A percentile compares a stretch with the other conserved stretches of the same genome.
phyloP scores from a whole-genome alignment of 371 early-diverging fungal genomes.

The Coemansia sp. region DNA sequence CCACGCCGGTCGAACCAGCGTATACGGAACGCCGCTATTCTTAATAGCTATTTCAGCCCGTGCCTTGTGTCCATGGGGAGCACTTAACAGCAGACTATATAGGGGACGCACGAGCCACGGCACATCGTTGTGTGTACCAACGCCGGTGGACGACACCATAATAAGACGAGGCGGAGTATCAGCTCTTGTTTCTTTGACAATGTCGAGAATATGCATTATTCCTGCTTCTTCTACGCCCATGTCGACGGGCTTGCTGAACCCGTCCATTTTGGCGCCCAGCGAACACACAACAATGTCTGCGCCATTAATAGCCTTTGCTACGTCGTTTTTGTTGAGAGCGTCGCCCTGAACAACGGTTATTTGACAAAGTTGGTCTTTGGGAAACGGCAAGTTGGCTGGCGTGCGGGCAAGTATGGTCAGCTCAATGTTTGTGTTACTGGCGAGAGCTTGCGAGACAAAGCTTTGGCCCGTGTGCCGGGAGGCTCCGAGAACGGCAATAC shows the following conservation, averaged over 20 bases:
- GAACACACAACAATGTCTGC: slow-evolving; percentile 29
- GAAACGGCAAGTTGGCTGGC: slow-evolving; percentile 49
- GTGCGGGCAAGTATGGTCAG: slow-evolving; percentile 51
- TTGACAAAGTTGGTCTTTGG: slow-evolving; percentile 46
- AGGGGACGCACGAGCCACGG: slow-evolving; percentile 51
- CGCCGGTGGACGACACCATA: slow-evolving; percentile 54
- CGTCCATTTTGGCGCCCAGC: slow-evolving; percentile 23
- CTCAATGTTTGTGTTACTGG: slow-evolving; percentile 15
- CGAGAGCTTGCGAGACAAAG: slow-evolving; percentile 54
- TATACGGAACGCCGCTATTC: slow-evolving; percentile 40
- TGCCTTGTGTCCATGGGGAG: slow-evolving; percentile 52
- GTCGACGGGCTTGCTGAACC: slow-evolving; percentile 14
- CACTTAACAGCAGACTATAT: slow-evolving; percentile 38
- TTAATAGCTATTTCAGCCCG: slow-evolving; percentile 46
- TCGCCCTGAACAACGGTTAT: slow-evolving; percentile 52
- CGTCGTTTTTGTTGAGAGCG: slow-evolving; percentile 36
- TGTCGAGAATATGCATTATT: slow-evolving; percentile 4
- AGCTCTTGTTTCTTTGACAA: slow-evolving; percentile 26
- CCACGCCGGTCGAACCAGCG: slow-evolving; percentile 53
- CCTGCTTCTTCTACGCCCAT: slow-evolving; percentile 29
- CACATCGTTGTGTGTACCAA: slow-evolving; percentile 45
- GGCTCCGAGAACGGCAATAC: slow-evolving; percentile 65
- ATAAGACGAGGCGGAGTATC: slow-evolving; percentile 48
- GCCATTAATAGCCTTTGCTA: slow-evolving; percentile 23
- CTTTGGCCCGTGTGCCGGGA: slow-evolving; percentile 51